Conservation (phyloP, 2,329 filamentous ascomycete species). For the Bipolaris victoriae region DNA sequence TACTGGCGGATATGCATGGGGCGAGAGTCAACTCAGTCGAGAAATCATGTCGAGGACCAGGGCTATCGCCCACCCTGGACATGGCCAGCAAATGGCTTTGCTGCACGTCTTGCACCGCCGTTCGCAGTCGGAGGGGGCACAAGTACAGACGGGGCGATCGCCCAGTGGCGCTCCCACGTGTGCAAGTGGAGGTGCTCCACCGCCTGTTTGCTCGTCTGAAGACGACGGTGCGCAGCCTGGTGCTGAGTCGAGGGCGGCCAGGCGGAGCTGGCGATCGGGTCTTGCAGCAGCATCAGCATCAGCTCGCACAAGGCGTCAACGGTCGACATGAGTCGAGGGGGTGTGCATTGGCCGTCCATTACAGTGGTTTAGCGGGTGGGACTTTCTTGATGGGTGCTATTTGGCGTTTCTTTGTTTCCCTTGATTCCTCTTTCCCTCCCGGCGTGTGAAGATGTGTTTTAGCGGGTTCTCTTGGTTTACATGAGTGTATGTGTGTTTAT, state of each 20-base stretch:
- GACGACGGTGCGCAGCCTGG: constrained; percentile 2
- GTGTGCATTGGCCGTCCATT: constrained; percentile 4
- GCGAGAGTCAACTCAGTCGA: not conserved
- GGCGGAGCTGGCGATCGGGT: constrained; percentile 8
- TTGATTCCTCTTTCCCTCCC: not conserved
- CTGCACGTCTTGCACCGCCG: not conserved
- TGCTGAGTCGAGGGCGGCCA: constrained; percentile 2
- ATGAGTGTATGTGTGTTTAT: too few relatives aligned
- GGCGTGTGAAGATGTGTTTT: too few relatives aligned
- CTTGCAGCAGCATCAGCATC: not conserved
- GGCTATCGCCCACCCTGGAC: not conserved
- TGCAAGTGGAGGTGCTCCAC: constrained; percentile 12
- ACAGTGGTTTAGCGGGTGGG: not conserved
- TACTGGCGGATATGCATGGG: not conserved
- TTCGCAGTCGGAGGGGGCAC: not conserved
- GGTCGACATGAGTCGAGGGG: constrained; percentile 5
- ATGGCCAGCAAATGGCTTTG: constrained; percentile 6
- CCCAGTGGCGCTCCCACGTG: constrained; percentile 6
- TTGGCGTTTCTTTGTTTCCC: not conserved
- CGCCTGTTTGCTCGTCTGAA: constrained; percentile 1
- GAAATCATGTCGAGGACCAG: constrained; percentile 4
- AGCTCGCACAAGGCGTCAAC: constrained; percentile 6
- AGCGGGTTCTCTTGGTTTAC: too few relatives aligned
- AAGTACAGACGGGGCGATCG: constrained; percentile 3
- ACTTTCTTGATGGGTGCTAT: not conserved